Base-by-base conservation (phyloP, 2,329 filamentous ascomycete species). In the Cladosporium oxysporum region DNA sequence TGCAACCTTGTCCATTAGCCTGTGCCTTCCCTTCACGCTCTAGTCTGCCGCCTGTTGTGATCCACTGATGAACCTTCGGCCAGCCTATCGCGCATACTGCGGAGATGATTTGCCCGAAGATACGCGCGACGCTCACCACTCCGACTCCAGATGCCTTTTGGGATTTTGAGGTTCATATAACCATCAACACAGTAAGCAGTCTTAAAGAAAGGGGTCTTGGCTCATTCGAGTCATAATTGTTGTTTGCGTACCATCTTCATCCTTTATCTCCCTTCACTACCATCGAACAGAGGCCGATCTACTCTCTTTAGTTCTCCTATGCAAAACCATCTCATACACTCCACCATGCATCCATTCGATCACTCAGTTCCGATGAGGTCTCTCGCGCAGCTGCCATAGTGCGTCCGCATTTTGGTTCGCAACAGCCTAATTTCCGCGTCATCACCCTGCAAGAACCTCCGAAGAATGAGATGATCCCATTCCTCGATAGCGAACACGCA, bases 321-420 rank as follows among this genome's bases (percentile, higher is more conserved):
- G 3, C 12, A n/a, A 21, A 23, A 21, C 1, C 4, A 23, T n/a
- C 10, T 47, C n/a, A 8, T 28, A 52, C 16, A n/a, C 8, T n/a
- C 21, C 11, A 23, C 12, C 52, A 52, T 59, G 47, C 64, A 65
- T 61, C 64, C 64, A 16, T 65, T 65, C 58, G 64, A 65, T n/a
- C 64, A 14, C 57, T 65, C 12, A 44, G 28, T 33, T 44, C 80
- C 66, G 60, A 80, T 52, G 78, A 84, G 71, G 61, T 80, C 81
- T 64, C 70, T 79, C n/a, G 71, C 87, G 5, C 77, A 82, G 65
- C 61, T 14, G 23, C 35, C 18, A 57, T 57, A 33, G 71, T 88
- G 90, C 76, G 83, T 88, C 1, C 75, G 91, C 58, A 87, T 84
- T 70, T 83, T 88, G 64, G 86, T 85, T 68, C 89, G n/a, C 61